Conservation (phyloP, 2,329 filamentous ascomycete genomes). For the Paecilomyces formosus region DNA sequence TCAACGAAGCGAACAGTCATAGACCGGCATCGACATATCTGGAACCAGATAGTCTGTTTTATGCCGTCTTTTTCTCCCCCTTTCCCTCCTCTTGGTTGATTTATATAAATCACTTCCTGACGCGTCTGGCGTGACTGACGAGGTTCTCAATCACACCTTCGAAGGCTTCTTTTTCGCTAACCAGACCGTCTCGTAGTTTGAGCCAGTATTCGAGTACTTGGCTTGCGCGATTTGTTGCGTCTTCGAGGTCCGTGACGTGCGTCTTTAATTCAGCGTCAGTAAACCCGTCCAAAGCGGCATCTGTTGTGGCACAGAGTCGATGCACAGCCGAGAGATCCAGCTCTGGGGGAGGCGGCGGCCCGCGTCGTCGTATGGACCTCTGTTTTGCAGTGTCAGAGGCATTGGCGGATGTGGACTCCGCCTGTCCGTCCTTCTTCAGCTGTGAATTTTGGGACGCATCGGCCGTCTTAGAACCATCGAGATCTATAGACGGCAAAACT, state of each 20-base stretch:
- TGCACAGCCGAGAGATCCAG: slow-evolving; percentile 72
- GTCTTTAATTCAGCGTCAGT: slow-evolving; percentile 66
- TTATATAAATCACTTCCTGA: slow-evolving; percentile 56
- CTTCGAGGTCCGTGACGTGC: slow-evolving; percentile 64
- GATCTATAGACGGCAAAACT: slow-evolving; percentile 71
- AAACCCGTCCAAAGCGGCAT: slow-evolving; percentile 72
- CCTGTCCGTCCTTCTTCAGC: slow-evolving; percentile 24
- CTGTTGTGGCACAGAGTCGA: slow-evolving; percentile 74
- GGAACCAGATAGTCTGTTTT: not conserved
- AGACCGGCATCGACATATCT: not conserved
- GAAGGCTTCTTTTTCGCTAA: slow-evolving; percentile 87
- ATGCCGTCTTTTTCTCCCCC: not conserved
- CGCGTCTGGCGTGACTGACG: slow-evolving; percentile 81
- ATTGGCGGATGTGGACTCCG: slow-evolving; percentile 13
- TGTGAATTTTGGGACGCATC: slow-evolving; percentile 47
- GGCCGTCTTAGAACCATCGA: slow-evolving; percentile 47
- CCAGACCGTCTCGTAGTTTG: slow-evolving; percentile 73
- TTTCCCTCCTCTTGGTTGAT: not conserved
- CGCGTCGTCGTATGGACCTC: slow-evolving; percentile 30
- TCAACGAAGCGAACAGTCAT: not conserved
- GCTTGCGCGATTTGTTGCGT: slow-evolving; percentile 62
- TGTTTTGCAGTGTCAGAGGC: slow-evolving; percentile 22
- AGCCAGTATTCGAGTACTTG: slow-evolving; percentile 83
- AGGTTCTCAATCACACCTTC: slow-evolving; percentile 96
- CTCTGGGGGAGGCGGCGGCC: slow-evolving; percentile 60